These are phyloP conservation scores for Otatea glauca DNA, from an alignment of 176 grass and related monocot genomes.

Conservation along the genomic window DNA sequence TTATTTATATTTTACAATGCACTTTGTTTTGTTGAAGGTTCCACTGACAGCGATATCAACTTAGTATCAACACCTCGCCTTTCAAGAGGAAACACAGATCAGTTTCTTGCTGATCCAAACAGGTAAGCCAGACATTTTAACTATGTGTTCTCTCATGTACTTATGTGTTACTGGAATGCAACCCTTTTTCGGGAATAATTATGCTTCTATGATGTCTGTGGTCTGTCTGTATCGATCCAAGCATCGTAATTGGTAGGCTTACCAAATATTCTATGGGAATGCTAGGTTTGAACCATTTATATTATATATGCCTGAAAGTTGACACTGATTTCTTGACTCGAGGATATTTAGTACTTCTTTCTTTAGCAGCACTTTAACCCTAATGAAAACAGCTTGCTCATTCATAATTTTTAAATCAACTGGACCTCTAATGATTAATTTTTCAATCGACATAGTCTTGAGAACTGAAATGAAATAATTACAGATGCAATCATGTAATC, in stretches of 20 bases:
- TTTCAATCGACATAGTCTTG: background rate
- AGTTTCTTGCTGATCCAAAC: conserved; percentile 61
- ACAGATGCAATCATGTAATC: conserved; percentile 31
- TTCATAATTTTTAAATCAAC: background rate
- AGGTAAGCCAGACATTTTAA: conserved; percentile 53
- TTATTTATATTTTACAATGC: conserved; percentile 45
- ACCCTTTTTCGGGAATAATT: conserved; percentile 8
- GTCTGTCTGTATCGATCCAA: conserved; percentile 20
- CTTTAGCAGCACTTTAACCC: conserved; percentile 30
- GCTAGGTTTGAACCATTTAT: background rate
- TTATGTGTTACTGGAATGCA: conserved; percentile 14
- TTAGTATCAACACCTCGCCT: conserved; percentile 39
- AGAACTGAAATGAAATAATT: conserved; percentile 19
- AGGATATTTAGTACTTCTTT: conserved; percentile 27
- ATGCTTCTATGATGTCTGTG: conserved; percentile 21
- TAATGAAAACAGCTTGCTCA: background rate
- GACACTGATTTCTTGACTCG: background rate
- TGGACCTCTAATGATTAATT: background rate
- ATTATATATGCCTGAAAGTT: background rate
- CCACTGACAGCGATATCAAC: conserved; percentile 46
- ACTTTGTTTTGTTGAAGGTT: conserved; percentile 60
- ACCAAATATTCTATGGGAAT: conserved; percentile 29
- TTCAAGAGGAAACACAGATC: conserved; percentile 69
- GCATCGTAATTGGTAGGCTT: conserved; percentile 29
- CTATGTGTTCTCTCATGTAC: conserved; percentile 2